A percentile compares a stretch with the other conserved stretches of the same genome.
These are phyloP conservation scores for Carex littledalei DNA, from an alignment of 176 grass and related monocot species.

Conservation along the genomic window DNA sequence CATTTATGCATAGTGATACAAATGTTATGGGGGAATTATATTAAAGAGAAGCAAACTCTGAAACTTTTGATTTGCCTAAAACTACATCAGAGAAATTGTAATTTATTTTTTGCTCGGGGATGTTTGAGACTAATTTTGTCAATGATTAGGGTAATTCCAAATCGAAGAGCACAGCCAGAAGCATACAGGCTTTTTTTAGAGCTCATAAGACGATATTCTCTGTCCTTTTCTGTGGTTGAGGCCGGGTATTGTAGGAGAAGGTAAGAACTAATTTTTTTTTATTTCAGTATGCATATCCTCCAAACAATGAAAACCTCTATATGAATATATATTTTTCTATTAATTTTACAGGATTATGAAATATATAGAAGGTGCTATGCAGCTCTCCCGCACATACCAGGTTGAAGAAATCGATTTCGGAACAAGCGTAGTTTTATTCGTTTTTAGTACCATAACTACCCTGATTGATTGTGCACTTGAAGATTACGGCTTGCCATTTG, in stretches of 20 bases:
- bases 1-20: neutral
- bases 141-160: conserved; percentile 23
- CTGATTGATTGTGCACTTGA: conserved; percentile 66
- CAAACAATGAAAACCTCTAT: conserved; percentile 12
- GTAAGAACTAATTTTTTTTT: neutral
- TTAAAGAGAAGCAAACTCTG: neutral
- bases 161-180: conserved; percentile 35
- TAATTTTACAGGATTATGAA: conserved; percentile 22
- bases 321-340: neutral
- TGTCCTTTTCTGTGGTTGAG: neutral
- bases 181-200: conserved; percentile 37
- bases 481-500: conserved; percentile 53
- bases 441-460: conserved; percentile 11
- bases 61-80: neutral
- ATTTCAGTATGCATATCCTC: neutral
- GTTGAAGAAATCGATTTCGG: conserved; percentile 29
- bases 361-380: conserved; percentile 13
- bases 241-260: neutral
- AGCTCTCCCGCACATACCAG: conserved; percentile 2
- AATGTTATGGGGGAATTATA: neutral
- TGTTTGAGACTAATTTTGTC: neutral
- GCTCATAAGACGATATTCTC: conserved; percentile 23
- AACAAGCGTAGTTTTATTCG: conserved; percentile 16
- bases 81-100: neutral
- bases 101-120: neutral